A percentile compares a stretch with the other conserved stretches of the same genome.
Evolutionary conservation across 148 eudicot genomes (phyloP).

Genomic region (Diospyros kaki): DNA sequence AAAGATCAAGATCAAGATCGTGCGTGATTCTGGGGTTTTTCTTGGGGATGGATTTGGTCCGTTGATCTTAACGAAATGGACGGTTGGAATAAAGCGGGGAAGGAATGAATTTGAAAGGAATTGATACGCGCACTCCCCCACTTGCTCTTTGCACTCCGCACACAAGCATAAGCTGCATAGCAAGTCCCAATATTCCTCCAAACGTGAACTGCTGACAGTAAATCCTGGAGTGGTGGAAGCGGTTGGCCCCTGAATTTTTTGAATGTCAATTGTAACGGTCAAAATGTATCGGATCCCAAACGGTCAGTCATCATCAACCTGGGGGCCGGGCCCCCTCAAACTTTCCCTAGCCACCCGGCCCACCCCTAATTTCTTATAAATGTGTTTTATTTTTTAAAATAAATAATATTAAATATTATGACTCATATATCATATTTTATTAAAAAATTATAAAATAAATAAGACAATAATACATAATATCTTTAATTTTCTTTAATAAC

Average conservation of each 20-base stretch:
- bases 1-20: conserved; percentile 23
- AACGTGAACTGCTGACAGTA: conserved; percentile 6
- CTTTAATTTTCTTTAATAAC: too few species aligned
- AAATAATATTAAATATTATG: too few species aligned
- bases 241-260: conserved; percentile 15
- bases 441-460: too few species aligned
- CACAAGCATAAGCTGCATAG: too few species aligned
- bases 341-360: not conserved
- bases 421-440: too few species aligned
- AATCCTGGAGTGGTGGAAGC: conserved; percentile 6
- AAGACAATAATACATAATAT: too few species aligned
- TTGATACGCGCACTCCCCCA: not conserved
- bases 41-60: conserved; percentile 24
- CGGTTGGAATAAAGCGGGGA: conserved; percentile 26
- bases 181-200: not conserved
- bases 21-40: conserved; percentile 11
- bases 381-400: too few species aligned
- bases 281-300: conserved; percentile 18
- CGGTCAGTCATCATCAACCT: conserved; percentile 8
- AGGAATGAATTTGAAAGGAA: conserved; percentile 10
- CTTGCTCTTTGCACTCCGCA: conserved; percentile 2
- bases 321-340: not conserved
- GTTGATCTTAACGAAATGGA: conserved; percentile 29
- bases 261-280: conserved; percentile 49
- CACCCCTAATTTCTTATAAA: too few species aligned